These are phyloP conservation scores for Pseudocercospora crystallina DNA, from an alignment of 2,329 filamentous ascomycete species.

Conservation along the genomic window DNA sequence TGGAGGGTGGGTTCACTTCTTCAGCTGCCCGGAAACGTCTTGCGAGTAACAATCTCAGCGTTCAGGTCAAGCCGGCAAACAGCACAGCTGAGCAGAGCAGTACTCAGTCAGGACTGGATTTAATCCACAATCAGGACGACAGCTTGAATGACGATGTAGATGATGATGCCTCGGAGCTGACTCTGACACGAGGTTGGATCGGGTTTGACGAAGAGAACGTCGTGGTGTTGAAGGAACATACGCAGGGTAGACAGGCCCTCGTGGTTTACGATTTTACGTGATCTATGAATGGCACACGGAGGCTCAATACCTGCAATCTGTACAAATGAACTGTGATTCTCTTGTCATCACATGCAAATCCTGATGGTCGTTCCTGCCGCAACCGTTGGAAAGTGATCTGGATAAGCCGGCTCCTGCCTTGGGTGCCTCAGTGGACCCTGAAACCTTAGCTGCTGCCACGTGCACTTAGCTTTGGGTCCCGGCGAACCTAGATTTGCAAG, in stretches of 20 bases:
- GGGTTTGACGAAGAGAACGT: conserved; percentile 91
- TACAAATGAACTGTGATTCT: not conserved
- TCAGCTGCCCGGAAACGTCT: conserved; percentile 43
- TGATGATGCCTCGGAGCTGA: conserved; percentile 30
- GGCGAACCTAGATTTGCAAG: no score
- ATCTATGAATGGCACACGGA: conserved; percentile 2
- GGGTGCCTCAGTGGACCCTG: no score
- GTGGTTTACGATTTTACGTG: conserved; percentile 86
- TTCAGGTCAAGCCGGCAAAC: conserved; percentile 45
- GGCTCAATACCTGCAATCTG: not conserved
- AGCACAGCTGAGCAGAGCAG: not conserved
- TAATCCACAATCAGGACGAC: conserved; percentile 12
- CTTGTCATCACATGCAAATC: not conserved
- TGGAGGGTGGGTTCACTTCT: conserved; percentile 67
- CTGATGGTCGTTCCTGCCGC: not conserved
- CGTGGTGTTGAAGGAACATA: conserved; percentile 75
- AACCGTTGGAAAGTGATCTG: no score
- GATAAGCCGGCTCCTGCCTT: no score
- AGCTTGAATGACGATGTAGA: not conserved
- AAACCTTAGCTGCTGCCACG: no score
- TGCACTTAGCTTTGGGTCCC: no score
- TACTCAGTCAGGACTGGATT: conserved; percentile 21
- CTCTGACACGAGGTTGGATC: conserved; percentile 63
- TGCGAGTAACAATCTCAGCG: conserved; percentile 51
- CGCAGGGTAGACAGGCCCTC: conserved; percentile 67